Percentiles rank a stretch among this genome's conserved stretches.
Evolutionary conservation across 164 flowering plant species (phyloP).

Genomic region (Nymphaea colorata): DNA sequence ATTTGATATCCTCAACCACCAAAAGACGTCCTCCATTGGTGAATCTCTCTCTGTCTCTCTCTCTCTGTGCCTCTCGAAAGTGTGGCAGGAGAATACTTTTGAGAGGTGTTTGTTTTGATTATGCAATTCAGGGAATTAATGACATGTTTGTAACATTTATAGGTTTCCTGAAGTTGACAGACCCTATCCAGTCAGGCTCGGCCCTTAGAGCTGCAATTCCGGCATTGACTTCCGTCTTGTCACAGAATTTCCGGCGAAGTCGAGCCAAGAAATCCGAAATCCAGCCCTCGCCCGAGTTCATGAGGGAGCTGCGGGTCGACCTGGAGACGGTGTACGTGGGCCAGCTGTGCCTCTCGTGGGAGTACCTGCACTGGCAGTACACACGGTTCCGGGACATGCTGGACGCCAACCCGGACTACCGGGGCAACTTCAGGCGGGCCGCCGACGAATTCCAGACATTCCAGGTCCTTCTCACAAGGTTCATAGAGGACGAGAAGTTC

Average conservation of each 20-base stretch:
- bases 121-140: no score
- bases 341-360: constrained; percentile 87
- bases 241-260: constrained; percentile 18
- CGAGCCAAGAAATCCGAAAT: constrained; percentile 16
- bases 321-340: constrained; percentile 74
- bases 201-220: no score
- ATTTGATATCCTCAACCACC: constrained; percentile 85
- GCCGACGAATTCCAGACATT: constrained; percentile 70
- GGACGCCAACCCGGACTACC: constrained; percentile 25
- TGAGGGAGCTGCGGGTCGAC: constrained; percentile 37
- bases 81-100: background rate
- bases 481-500: constrained; percentile 63
- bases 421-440: constrained; percentile 36
- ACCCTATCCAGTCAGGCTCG: constrained; percentile 9
- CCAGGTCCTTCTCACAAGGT: constrained; percentile 65
- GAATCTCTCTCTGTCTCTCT: background rate
- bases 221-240: constrained; percentile 20
- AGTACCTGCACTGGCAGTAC: constrained; percentile 75
- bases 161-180: constrained; percentile 66
- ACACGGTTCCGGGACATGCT: constrained; percentile 33
- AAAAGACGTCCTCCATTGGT: constrained; percentile 79
- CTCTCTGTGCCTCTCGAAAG: background rate
- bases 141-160: background rate
- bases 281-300: constrained; percentile 26
- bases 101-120: no score